Conservation (phyloP, 768 basidiomycete species). For the Hygrophorus russula region DNA sequence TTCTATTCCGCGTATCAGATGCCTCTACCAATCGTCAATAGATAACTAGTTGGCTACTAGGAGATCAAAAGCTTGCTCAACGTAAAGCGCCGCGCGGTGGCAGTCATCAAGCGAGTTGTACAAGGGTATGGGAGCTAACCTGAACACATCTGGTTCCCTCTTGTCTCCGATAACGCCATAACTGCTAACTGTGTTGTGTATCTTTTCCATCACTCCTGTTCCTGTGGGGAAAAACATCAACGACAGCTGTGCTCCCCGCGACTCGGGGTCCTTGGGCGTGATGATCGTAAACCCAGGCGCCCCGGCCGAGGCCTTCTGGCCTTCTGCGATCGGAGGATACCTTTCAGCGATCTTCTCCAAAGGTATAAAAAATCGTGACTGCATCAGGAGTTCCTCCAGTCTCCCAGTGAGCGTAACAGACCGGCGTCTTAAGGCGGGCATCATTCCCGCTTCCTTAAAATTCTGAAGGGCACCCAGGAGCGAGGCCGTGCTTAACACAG, state of each 20-base stretch:
- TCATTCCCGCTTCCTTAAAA: slow-evolving; percentile 72
- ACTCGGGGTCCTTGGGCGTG: slow-evolving; percentile 58
- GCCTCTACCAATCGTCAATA: too few species aligned
- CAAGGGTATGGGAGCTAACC: slow-evolving; percentile 76
- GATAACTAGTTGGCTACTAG: slow-evolving; percentile 2
- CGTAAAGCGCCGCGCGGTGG: slow-evolving; percentile 47
- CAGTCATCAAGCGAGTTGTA: slow-evolving; percentile 82
- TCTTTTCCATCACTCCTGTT: slow-evolving; percentile 55
- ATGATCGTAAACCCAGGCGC: slow-evolving; percentile 75
- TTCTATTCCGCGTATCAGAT: neutral
- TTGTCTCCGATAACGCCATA: slow-evolving; percentile 88
- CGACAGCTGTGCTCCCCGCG: slow-evolving; percentile 83
- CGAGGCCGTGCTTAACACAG: slow-evolving; percentile 65
- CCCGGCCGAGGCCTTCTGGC: neutral
- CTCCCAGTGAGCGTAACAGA: slow-evolving; percentile 58
- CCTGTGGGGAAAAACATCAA: slow-evolving; percentile 58
- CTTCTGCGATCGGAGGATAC: slow-evolving; percentile 11
- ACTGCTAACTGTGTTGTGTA: slow-evolving; percentile 48
- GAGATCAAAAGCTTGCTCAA: slow-evolving; percentile 47
- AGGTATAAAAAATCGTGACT: slow-evolving; percentile 55
- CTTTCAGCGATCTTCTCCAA: slow-evolving; percentile 20
- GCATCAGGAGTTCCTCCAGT: slow-evolving; percentile 52
- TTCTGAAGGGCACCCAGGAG: slow-evolving; percentile 76
- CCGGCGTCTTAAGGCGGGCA: slow-evolving; percentile 55
- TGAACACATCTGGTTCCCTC: slow-evolving; percentile 83